Evolutionary conservation across 2,329 filamentous ascomycete genomes (phyloP).

Genomic region (Coniella vitis): DNA sequence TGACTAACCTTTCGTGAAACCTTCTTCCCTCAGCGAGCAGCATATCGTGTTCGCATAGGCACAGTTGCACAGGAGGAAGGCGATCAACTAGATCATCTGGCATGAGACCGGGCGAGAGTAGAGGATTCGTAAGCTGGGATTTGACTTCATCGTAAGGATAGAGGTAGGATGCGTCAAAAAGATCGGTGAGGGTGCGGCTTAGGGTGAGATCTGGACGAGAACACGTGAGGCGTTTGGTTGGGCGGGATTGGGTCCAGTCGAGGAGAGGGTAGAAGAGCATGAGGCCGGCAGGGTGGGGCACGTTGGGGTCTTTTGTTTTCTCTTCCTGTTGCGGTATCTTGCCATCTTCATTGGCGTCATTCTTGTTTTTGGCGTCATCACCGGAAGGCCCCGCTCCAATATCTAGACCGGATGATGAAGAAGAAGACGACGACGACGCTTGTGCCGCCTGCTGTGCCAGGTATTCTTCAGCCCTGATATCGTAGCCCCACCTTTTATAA

Average conservation of each 20-base stretch:
- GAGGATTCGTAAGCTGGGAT: slow-evolving; percentile 41
- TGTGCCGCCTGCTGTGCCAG: slow-evolving; percentile 7
- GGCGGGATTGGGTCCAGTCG: slow-evolving; percentile 53
- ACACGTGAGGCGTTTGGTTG: slow-evolving; percentile 48
- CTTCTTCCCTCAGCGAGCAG: slow-evolving; percentile 52
- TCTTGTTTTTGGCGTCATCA: slow-evolving; percentile 23
- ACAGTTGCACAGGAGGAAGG: slow-evolving; percentile 49
- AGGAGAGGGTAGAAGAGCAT: slow-evolving; percentile 56
- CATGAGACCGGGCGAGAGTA: slow-evolving; percentile 52
- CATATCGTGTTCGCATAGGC: slow-evolving; percentile 61
- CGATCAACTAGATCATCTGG: slow-evolving; percentile 42
- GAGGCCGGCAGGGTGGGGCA: slow-evolving; percentile 43
- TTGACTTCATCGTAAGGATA: slow-evolving; percentile 41
- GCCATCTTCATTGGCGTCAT: slow-evolving; percentile 23
- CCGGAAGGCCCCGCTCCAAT: background rate
- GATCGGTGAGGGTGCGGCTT: slow-evolving; percentile 49
- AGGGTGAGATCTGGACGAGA: slow-evolving; percentile 51
- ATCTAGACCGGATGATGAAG: too few relatives aligned
- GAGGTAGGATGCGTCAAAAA: slow-evolving; percentile 58
- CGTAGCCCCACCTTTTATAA: slow-evolving; percentile 20
- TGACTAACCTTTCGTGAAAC: slow-evolving; percentile 52
- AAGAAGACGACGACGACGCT: too few relatives aligned
- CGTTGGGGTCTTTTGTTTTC: background rate
- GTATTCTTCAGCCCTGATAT: slow-evolving; percentile 38
- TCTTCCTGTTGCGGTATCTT: background rate